Evolutionary conservation across 352 stramenopile genomes (phyloP).

Genomic region (Pythium brachiatum): DNA sequence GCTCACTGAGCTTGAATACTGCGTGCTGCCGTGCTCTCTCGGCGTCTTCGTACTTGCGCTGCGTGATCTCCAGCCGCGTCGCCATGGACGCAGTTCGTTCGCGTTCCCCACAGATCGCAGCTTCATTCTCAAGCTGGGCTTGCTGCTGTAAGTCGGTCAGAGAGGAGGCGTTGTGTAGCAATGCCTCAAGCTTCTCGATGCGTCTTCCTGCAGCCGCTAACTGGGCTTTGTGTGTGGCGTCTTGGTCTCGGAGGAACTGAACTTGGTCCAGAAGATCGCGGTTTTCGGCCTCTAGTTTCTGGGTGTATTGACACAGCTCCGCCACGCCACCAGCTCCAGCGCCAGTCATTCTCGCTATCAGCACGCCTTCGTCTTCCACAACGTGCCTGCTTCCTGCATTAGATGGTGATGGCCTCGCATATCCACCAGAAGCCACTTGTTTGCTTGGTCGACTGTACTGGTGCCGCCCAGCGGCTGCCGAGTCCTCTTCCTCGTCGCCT

Average conservation of each 20-base stretch:
- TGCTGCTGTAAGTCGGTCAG: conserved; percentile 19
- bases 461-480: not conserved
- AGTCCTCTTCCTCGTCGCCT: conserved; percentile 9
- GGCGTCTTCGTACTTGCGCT: conserved; percentile 49
- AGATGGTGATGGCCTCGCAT: not conserved
- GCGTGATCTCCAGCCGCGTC: conserved; percentile 36
- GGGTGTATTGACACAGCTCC: conserved; percentile 51
- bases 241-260: conserved; percentile 34
- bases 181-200: conserved; percentile 40
- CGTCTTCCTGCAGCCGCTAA: conserved; percentile 27
- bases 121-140: conserved; percentile 13
- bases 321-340: conserved; percentile 16
- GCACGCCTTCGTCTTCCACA: not conserved
- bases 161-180: conserved; percentile 30
- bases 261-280: conserved; percentile 41
- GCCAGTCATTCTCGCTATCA: not conserved
- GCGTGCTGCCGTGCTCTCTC: conserved; percentile 54
- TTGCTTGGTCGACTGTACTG: not conserved
- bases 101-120: conserved; percentile 28
- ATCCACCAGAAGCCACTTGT: not conserved
- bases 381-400: not conserved
- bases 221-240: conserved; percentile 37
- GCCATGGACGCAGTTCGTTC: conserved; percentile 35
- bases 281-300: conserved; percentile 49
- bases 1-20: conserved; percentile 62